Evolutionary conservation across 2,329 filamentous ascomycete genomes (phyloP).

Genomic region (Diplodia seriata): DNA sequence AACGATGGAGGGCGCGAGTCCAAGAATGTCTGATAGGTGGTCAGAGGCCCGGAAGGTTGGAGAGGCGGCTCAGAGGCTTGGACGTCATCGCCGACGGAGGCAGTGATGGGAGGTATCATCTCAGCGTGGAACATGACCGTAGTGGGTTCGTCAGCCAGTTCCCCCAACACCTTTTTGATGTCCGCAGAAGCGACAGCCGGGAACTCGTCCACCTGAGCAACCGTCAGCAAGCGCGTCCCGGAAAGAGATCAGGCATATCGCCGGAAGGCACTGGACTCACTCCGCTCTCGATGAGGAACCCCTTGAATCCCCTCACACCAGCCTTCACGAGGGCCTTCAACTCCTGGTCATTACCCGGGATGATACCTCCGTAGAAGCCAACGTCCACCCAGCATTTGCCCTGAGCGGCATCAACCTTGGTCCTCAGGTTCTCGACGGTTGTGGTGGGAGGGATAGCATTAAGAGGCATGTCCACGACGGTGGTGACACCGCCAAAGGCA

Average conservation of each 20-base stretch:
- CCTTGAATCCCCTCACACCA: slow-evolving; percentile 95
- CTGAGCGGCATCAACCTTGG: slow-evolving; percentile 82
- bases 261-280: slow-evolving; percentile 61
- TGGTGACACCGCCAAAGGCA: slow-evolving; percentile 94
- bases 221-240: slow-evolving; percentile 33
- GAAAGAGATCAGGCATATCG: neutral
- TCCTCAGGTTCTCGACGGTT: slow-evolving; percentile 78
- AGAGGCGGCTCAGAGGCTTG: slow-evolving; percentile 73
- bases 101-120: slow-evolving; percentile 88
- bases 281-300: slow-evolving; percentile 95
- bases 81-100: slow-evolving; percentile 79
- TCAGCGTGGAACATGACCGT: slow-evolving; percentile 99
- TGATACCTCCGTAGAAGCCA: slow-evolving; percentile 95
- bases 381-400: slow-evolving; percentile 98
- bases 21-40: slow-evolving; percentile 87
- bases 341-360: slow-evolving; percentile 85
- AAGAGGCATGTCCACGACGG: slow-evolving; percentile 95
- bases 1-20: slow-evolving; percentile 87
- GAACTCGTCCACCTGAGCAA: slow-evolving; percentile 83
- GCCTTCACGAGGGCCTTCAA: slow-evolving; percentile 80
- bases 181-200: slow-evolving; percentile 84
- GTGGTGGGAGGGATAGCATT: slow-evolving; percentile 98
- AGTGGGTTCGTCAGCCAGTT: slow-evolving; percentile 80
- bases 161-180: slow-evolving; percentile 79
- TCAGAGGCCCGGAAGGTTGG: slow-evolving; percentile 73